Evolutionary conservation across 2,329 filamentous ascomycete species (phyloP), one percentile per base, ranked within the genome.

Genomic region (Trichoderma atroviride): DNA sequence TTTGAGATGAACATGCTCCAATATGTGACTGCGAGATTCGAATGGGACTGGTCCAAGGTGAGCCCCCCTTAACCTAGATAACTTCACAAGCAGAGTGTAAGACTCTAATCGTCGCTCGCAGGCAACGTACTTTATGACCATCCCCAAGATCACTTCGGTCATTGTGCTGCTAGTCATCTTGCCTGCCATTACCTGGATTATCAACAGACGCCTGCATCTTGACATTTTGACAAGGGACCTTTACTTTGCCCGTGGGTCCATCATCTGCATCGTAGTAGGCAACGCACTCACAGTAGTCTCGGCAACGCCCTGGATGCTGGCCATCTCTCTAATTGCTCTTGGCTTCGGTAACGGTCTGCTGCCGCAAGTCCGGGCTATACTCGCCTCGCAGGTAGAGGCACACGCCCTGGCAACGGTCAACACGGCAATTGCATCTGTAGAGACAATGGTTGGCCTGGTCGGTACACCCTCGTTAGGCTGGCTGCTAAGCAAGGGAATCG

Each of bases 381-480:
- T 84, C 4, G 69, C 79, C 0, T 77, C 80, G 57, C 76, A 83
- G 1, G 84, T 88, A 11, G 85, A 86, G 72, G 80, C 82, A 29
- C 82, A 86, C 69, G 83, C 86, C 5, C 79, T 87, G 11, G 86
- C 84, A n/a, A 83, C 83, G 0, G 77, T 88, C 29, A 89, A 87
- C 74, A 84, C 83, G 7, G 77, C 85, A 7, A 78, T 89, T 10
- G 80, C 82, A 3, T 79, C 87, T 24, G 74, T 85, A 33, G 85
- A 88, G 70, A 83, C 81, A 14, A 55, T 83, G 13, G 83, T 85
- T 16, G 72, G 81, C 2, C 81, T 87, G 71, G 60, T 83, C 5
- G 81, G 81, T 0, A 79, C 81, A 1, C 86, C 86, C 0, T 70
- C 82, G 0, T 76, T 88, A 33, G 84, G 83, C 0, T 78, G 77